Percentiles rank a stretch among this genome's conserved stretches.
Conservation (phyloP, 306 rosid genomes). For the Prunus persica region DNA sequence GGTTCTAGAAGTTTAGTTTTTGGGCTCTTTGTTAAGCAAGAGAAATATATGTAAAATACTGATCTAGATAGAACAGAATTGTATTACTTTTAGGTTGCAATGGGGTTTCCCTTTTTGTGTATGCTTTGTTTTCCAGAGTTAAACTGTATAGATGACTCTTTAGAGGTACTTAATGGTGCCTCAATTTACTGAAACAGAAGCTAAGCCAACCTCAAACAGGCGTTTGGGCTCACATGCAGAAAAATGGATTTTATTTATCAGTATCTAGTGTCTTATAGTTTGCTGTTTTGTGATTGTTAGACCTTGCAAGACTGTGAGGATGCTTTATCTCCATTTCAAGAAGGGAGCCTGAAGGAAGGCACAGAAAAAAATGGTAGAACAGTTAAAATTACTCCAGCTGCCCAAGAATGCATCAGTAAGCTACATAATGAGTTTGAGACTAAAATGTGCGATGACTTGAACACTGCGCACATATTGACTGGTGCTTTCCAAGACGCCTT, state of each 20-base stretch:
- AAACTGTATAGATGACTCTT: background rate
- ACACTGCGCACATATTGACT: conserved; percentile 79
- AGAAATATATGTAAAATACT: background rate
- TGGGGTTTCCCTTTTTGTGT: background rate
- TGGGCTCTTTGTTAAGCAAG: background rate
- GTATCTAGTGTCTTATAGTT: conserved; percentile 5
- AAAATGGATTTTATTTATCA: background rate
- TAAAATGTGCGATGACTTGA: conserved; percentile 92
- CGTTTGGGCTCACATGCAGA: background rate
- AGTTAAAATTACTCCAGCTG: conserved; percentile 45
- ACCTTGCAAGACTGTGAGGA: conserved; percentile 81
- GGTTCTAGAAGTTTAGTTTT: background rate
- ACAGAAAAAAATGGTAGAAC: conserved; percentile 41
- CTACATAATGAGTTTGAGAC: conserved; percentile 61
- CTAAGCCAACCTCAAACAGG: background rate
- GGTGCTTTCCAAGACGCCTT: conserved; percentile 84
- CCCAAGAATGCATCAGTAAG: conserved; percentile 62
- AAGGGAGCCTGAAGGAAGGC: conserved; percentile 33
- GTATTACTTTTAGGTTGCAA: background rate
- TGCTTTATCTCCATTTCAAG: conserved; percentile 58
- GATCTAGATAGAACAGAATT: background rate
- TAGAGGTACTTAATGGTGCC: background rate
- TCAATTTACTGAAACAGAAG: background rate
- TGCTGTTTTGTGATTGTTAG: conserved; percentile 42
- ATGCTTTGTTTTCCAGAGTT: background rate